phyloP scores from a whole-genome alignment of 208 protist genomes.

The Crithidia mellificae region DNA sequence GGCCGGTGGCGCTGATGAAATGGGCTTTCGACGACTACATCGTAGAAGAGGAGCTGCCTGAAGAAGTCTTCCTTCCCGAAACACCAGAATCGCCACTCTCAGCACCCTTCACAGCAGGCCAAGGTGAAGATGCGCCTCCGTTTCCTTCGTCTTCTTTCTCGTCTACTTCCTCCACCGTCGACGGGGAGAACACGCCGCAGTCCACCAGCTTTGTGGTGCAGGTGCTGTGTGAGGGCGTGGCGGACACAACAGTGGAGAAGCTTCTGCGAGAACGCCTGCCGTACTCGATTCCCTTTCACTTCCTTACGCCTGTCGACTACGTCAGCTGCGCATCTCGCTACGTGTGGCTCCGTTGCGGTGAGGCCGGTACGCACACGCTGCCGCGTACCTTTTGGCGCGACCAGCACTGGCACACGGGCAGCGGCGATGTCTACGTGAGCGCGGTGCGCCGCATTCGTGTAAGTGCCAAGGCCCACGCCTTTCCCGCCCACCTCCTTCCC shows the following conservation, averaged over 20 bases:
- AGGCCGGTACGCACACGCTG: slow-evolving; percentile 1
- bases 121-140: background rate
- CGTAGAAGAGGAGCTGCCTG: slow-evolving; percentile 65
- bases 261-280: slow-evolving; percentile 32
- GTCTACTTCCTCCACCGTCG: background rate
- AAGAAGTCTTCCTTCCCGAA: slow-evolving; percentile 11
- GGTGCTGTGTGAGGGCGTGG: slow-evolving; percentile 72
- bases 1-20: slow-evolving; percentile 73
- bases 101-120: too few species aligned
- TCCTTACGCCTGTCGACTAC: slow-evolving; percentile 77
- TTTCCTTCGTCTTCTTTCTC: background rate
- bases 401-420: slow-evolving; percentile 27
- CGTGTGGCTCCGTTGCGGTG: slow-evolving; percentile 47
- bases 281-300: slow-evolving; percentile 42
- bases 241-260: slow-evolving; percentile 43
- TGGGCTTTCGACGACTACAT: slow-evolving; percentile 87
- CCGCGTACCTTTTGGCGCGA: slow-evolving; percentile 14
- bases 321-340: slow-evolving; percentile 50
- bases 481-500: slow-evolving; percentile 62
- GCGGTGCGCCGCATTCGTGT: slow-evolving; percentile 32
- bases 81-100: too few species aligned
- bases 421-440: slow-evolving; percentile 42
- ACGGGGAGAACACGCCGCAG: background rate
- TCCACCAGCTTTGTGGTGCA: slow-evolving; percentile 41
- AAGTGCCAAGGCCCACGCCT: slow-evolving; percentile 13